Evolutionary conservation across 192 early-diverging fungal species (phyloP), one percentile per base, ranked within the genome.

Genomic region (Funneliformis mosseae): DNA sequence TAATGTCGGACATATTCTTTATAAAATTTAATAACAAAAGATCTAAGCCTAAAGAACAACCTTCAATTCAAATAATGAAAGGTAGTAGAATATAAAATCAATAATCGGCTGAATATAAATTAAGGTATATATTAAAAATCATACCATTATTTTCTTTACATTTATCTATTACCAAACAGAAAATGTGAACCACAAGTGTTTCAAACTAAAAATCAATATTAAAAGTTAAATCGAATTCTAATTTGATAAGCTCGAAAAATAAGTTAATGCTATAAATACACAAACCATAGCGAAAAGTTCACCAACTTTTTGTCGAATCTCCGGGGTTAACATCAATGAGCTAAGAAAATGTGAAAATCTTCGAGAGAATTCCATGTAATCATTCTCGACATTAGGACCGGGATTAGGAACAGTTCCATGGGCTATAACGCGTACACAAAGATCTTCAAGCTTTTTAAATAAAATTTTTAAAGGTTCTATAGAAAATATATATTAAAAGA

Each of bases 361-460:
- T 69, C 69, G 62, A 33, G 64, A 48, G 48, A 79, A 55, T 79
- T 79, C 77, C 4, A 50, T 69, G 33, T 45, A 79, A 43, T 76
- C 59, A 27, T 48, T 11, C n/a, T 76, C 74, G 11, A 9, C 33
- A 8, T 76, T 76, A 1, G 27, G 16, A n/a, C 61, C 50, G n/a
- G 60, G 18, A 61, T 76, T 59, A 11, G 38, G 27, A 42, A 76
- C 14, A 62, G 59, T 39, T 39, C 10, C 74, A 59, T 9, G 14
- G n/a, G 60, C 42, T 23, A 76, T 76, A 33, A 59, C n/a, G 11
- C n/a, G 12, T 28, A 18, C 27, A 23, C 42, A 6, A 0, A 76
- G 38, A 41, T 23, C 38, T n/a, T 41, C 25, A 11, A 76, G 23
- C 23, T 39, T 63, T 62, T 76, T 10, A 3, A 16, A 16, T 8